Evolutionary conservation across 2,329 filamentous ascomycete species (phyloP).

Genomic region (Ophiostoma angusticollis): DNA sequence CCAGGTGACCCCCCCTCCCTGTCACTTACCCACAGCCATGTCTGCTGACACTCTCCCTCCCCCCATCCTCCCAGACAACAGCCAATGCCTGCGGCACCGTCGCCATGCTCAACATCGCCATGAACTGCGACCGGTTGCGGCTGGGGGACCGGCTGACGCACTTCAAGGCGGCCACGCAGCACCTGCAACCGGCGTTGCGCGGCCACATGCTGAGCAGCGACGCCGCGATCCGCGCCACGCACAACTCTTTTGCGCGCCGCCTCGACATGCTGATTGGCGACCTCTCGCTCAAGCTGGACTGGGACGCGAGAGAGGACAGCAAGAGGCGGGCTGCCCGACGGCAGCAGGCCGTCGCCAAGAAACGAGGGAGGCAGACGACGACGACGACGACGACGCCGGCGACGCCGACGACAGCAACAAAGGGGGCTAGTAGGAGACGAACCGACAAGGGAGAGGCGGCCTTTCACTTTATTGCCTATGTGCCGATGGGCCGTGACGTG

Average conservation of each 20-base stretch:
- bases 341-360: conserved; percentile 11
- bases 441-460: conserved; percentile 58
- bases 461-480: conserved; percentile 97
- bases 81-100: conserved; percentile 86
- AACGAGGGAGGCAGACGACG: conserved; percentile 24
- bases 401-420: not conserved
- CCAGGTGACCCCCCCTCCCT: conserved; percentile 41
- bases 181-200: conserved; percentile 57
- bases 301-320: conserved; percentile 26
- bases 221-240: conserved; percentile 62
- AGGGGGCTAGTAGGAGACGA: no score
- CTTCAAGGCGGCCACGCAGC: conserved; percentile 61
- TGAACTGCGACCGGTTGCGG: conserved; percentile 58
- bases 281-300: conserved; percentile 48
- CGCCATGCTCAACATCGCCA: conserved; percentile 82
- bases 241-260: conserved; percentile 79
- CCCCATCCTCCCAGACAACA: conserved; percentile 42
- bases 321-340: conserved; percentile 14
- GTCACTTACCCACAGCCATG: not conserved
- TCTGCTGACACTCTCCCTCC: no score
- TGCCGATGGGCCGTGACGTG: conserved; percentile 60
- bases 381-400: not conserved
- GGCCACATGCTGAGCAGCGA: conserved; percentile 66
- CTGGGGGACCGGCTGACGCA: conserved; percentile 56
- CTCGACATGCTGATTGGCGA: conserved; percentile 66